Evolutionary conservation across 2,329 filamentous ascomycete species (phyloP).

Genomic region (Aspergillus fumigatus): DNA sequence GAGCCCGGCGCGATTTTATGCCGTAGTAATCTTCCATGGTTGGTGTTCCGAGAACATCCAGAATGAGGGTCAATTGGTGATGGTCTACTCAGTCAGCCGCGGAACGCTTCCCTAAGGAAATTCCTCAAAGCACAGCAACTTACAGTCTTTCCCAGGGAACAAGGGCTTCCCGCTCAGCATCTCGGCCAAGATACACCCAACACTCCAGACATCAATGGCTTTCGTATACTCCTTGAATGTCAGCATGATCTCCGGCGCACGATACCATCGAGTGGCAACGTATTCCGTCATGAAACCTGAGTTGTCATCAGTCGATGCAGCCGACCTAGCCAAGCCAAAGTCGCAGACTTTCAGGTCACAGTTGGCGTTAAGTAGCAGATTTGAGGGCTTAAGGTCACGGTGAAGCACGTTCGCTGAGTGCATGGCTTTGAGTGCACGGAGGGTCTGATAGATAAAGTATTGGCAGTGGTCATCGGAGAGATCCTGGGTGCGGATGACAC

Average conservation of each 20-base stretch:
- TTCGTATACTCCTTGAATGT: conserved; percentile 99
- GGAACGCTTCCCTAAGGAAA: background rate
- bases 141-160: conserved; percentile 98
- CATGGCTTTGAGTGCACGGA: conserved; percentile 97
- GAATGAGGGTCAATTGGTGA: conserved; percentile 93
- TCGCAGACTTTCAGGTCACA: conserved; percentile 99
- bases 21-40: conserved; percentile 99
- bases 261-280: conserved; percentile 97
- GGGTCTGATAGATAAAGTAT: conserved; percentile 99
- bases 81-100: conserved; percentile 60
- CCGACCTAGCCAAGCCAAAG: conserved; percentile 91
- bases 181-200: conserved; percentile 95
- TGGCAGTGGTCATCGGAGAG: conserved; percentile 99
- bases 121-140: conserved; percentile 34
- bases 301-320: conserved; percentile 96
- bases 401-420: conserved; percentile 98
- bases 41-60: conserved; percentile 94
- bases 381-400: conserved; percentile 95
- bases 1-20: conserved; percentile 94
- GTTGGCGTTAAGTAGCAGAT: conserved; percentile 94
- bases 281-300: conserved; percentile 99
- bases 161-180: conserved; percentile 98
- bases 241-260: conserved; percentile 98
- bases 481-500: conserved; percentile 97
- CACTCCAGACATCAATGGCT: conserved; percentile 98